Evolutionary conservation across 352 stramenopile species (phyloP), one percentile per base, ranked within the genome.

Genomic region (Phytophthora chlamydospora): DNA sequence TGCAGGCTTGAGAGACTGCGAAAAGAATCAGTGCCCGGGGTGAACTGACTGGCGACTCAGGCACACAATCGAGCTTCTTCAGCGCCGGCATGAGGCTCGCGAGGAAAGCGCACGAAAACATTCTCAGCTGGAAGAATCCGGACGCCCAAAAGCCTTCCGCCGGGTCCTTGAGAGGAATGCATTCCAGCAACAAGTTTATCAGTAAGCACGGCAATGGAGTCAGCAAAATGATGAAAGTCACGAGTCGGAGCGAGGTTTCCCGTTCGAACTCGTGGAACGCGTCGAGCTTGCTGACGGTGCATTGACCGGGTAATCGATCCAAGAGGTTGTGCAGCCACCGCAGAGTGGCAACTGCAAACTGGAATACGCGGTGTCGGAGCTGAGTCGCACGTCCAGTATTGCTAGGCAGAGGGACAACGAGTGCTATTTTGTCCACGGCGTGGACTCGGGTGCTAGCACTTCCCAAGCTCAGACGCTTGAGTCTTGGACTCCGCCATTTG

Each of bases 271-370:
- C 9, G 3, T 48, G 33, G 9, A 70, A 70, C 2, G 62, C 52
- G 21, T 76, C 58, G 5, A 70, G 47, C 17, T 73, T 75, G 48
- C 57, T 75, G 17, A 66, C 47, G 14, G 56, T 72, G 48, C 62
- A 75, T n/a, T 75, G 51, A 3, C 58, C 62, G 9, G 49, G 48
- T 14, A 70, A 46, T 19, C 46, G 41, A 35, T 54, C 55, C 10
- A 63, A 19, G 38, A 56, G n/a, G 10, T 40, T 38, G 17, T 38
- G 19, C 9, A 63, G 9, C 55, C 44, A 56, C 14, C 31, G 16
- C 11, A 27, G 41, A 17, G 8, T 12, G 29, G 13, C 32, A 27
- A 21, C n/a, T 2, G 43, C 4, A 24, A 41, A 21, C 13, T 31
- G 24, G n/a, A n/a, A 29, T 12, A 13, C 12, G 7, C 4, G n/a